Evolutionary conservation across 106 monocot species (phyloP).

Genomic region (Phalaenopsis equestris): DNA sequence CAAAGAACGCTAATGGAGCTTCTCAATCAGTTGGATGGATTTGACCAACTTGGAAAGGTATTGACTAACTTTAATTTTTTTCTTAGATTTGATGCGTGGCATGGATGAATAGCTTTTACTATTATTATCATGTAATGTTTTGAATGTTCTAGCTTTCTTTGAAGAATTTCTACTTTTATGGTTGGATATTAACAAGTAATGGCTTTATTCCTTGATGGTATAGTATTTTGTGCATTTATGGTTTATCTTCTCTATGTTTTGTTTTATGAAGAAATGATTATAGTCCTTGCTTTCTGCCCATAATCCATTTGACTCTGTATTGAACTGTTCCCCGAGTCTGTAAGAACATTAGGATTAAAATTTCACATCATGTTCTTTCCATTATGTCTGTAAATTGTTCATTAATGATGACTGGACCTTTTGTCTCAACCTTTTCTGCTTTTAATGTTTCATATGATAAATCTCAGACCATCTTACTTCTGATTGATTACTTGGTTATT

Average conservation of each 20-base stretch:
- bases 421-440: not conserved
- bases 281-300: too few species aligned
- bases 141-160: not conserved
- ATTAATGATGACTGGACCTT: not conserved
- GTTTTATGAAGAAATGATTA: too few species aligned
- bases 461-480: not conserved
- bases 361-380: too few species aligned
- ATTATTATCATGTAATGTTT: not conserved
- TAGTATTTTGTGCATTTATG: too few species aligned
- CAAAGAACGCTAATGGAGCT: conserved; percentile 89
- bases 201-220: not conserved
- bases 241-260: too few species aligned
- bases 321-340: too few species aligned
- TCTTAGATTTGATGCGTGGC: not conserved
- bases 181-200: not conserved
- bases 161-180: not conserved
- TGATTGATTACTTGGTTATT: not conserved
- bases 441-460: not conserved
- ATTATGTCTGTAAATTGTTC: not conserved
- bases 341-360: too few species aligned
- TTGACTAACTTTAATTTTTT: not conserved
- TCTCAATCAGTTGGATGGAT: conserved; percentile 97
- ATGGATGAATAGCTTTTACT: not conserved
- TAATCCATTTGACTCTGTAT: too few species aligned
- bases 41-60: conserved; percentile 87